Conservation (phyloP, 805 yeast genomes). For the Pichia californica region DNA sequence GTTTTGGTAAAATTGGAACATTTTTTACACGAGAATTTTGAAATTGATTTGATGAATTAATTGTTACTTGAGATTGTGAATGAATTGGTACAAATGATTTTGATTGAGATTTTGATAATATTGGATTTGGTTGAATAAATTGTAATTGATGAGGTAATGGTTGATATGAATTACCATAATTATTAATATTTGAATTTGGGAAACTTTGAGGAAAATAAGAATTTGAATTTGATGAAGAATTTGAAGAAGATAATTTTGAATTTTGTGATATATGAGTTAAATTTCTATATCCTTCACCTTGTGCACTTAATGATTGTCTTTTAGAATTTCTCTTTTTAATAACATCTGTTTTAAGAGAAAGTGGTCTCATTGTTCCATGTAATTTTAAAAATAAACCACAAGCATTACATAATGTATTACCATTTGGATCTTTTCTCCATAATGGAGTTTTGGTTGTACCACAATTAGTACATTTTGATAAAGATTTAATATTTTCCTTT, state of each 20-base stretch:
- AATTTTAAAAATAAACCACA: conserved; percentile 56
- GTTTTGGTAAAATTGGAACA: conserved; percentile 32
- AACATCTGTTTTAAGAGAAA: conserved; percentile 64
- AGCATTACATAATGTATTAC: conserved; percentile 58
- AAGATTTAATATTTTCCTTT: conserved; percentile 12
- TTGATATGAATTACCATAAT: neutral
- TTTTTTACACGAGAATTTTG: conserved; percentile 22
- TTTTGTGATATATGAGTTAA: conserved; percentile 6
- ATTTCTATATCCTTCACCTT: conserved; percentile 16
- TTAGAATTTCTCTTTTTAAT: conserved; percentile 52
- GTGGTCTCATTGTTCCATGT: conserved; percentile 57
- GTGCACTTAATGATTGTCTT: conserved; percentile 23
- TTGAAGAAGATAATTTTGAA: neutral
- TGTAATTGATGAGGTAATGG: conserved; percentile 8
- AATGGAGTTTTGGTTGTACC: conserved; percentile 54
- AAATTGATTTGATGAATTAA: neutral
- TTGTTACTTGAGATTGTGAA: neutral
- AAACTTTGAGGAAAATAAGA: conserved; percentile 7
- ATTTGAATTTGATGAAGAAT: conserved; percentile 1
- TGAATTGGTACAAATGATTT: neutral
- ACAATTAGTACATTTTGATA: conserved; percentile 48
- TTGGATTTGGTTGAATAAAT: neutral
- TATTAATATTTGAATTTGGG: conserved; percentile 3
- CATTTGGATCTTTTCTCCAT: conserved; percentile 55
- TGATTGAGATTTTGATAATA: neutral